Base-by-base conservation (phyloP, 768 basidiomycete species). In the Wakefieldia striispora region DNA sequence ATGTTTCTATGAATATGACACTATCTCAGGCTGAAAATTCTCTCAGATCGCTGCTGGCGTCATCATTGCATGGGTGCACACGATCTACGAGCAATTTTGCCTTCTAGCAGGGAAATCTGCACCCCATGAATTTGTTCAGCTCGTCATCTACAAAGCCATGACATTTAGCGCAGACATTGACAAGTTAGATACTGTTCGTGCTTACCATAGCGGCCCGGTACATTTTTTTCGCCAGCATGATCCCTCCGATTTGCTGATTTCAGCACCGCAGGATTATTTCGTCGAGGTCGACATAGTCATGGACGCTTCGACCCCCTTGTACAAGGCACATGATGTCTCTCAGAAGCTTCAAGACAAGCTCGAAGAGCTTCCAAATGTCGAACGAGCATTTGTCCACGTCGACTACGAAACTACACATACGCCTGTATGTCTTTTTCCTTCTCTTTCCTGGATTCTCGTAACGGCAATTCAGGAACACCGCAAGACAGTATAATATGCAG, bases 201-300 rank as follows among this genome's bases (percentile, higher is more conserved):
- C 94, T 12, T 98, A 97, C 61, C 92, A 97, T 67, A 88, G 87
- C 67, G 88, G 88, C 43, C 88, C 87, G 26, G 86, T 88, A 58
- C 43, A 77, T 43, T 12, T 16, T 3, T 34, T 43, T 19, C 39
- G 26, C 11, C 13, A 3, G 23, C 26, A 19, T 1, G 3, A 17
- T 23, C 4, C 34, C 31, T 4, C 11, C 11, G 1, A 12, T 29
- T 24, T 20, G 16, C 23, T 56, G 13, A 58, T 49, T 49, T 31
- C 14, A 27, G 34, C 17, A 37, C 26, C 4, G 44, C 59, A 88
- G 86, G 81, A 91, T 51, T 95, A 93, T 63, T 90, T 94, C 63
- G 94, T 97, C 39, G 97, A 98, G 69, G 78, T 98, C 13, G 97
- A 99, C 66, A 81, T 97, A 40, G 95, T 97, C 37, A 90, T 97